phyloP scores from a whole-genome alignment of 176 grass and related monocot genomes.

The Panicum miliaceum region DNA sequence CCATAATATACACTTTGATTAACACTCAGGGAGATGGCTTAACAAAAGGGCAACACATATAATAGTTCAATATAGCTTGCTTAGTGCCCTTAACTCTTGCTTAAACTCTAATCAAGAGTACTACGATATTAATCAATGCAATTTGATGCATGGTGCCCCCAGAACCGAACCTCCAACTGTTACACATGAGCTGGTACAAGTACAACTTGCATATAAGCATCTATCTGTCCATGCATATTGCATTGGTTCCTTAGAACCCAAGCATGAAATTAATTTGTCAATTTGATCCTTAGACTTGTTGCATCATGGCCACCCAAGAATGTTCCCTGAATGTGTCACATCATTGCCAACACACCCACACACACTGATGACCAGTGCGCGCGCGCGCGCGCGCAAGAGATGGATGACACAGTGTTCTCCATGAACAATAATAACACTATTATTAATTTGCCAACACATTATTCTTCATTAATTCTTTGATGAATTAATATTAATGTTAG shows the following conservation, averaged over 20 bases:
- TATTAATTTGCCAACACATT: neutral
- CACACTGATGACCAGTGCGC: neutral
- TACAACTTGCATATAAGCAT: neutral
- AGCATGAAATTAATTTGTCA: constrained; percentile 43
- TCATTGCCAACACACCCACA: neutral
- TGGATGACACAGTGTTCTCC: neutral
- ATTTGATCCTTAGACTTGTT: constrained; percentile 32
- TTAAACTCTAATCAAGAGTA: constrained; percentile 41
- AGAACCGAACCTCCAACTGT: neutral
- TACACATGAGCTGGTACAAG: constrained; percentile 3
- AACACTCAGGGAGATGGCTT: constrained; percentile 15
- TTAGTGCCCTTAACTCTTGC: constrained; percentile 20
- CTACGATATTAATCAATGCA: constrained; percentile 14
- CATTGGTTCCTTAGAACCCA: constrained; percentile 45
- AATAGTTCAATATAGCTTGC: neutral
- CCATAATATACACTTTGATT: neutral
- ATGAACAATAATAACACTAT: neutral
- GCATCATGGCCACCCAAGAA: constrained; percentile 55
- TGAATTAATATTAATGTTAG: constrained; percentile 32
- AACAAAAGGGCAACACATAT: constrained; percentile 17
- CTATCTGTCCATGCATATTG: neutral
- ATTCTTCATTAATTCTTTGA: constrained; percentile 6
- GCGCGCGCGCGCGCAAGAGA: neutral
- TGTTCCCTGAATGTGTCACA: constrained; percentile 38
- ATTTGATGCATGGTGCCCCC: neutral